These are phyloP conservation scores for Monsonia emarginata DNA, from an alignment of 441 rosid genomes.

Conservation along the genomic window DNA sequence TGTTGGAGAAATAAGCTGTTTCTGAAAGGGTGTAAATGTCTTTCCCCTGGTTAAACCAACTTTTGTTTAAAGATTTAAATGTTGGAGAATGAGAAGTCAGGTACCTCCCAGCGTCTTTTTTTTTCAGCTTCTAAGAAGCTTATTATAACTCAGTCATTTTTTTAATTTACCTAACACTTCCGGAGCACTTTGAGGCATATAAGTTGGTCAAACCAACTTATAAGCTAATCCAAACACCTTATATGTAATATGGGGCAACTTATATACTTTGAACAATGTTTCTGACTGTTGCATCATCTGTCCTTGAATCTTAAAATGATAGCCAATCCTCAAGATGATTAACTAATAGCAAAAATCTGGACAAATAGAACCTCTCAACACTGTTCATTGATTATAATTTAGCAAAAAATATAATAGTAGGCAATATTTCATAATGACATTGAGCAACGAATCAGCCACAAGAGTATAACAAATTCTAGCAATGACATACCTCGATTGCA, in stretches of 20 bases:
- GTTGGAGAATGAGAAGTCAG: too few relatives aligned
- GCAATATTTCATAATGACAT: constrained; percentile 4
- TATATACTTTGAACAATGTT: neutral
- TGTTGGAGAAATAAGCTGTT: too few relatives aligned
- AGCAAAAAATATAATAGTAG: neutral
- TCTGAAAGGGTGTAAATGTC: too few relatives aligned
- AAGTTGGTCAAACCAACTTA: too few relatives aligned
- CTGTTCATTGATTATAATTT: neutral
- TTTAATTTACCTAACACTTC: too few relatives aligned
- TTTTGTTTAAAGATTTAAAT: too few relatives aligned
- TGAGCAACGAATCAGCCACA: neutral
- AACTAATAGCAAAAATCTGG: neutral
- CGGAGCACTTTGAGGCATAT: too few relatives aligned
- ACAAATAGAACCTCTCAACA: neutral
- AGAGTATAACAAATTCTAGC: constrained; percentile 5
- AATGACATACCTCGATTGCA: constrained; percentile 69
- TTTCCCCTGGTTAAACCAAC: too few relatives aligned
- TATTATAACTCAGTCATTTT: too few relatives aligned
- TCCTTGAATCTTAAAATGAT: neutral
- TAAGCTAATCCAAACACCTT: too few relatives aligned
- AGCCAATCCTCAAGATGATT: neutral
- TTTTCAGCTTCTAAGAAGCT: too few relatives aligned
- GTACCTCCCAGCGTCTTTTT: too few relatives aligned
- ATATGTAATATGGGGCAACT: neutral
- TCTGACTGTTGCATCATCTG: neutral